Evolutionary conservation across 148 eudicot genomes (phyloP).

Genomic region (Cornus florida): DNA sequence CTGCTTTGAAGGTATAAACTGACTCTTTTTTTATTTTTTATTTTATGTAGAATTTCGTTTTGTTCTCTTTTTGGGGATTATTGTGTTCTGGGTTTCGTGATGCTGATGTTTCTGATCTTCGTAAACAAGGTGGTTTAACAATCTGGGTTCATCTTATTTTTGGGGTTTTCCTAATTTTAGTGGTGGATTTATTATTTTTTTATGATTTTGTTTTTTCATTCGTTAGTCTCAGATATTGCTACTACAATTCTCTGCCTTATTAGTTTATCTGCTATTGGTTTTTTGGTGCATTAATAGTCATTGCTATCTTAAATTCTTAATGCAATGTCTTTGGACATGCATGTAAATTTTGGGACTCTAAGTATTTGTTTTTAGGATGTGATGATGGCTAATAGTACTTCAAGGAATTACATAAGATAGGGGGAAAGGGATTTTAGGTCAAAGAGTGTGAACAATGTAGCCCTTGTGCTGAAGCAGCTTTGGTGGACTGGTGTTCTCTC

Average conservation of each 20-base stretch:
- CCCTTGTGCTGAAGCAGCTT: not conserved
- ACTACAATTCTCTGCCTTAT: not conserved
- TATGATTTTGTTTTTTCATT: too few relatives aligned
- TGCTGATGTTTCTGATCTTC: not conserved
- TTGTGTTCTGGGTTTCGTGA: not conserved
- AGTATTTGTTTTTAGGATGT: too few relatives aligned
- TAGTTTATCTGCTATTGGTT: not conserved
- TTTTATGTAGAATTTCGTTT: not conserved
- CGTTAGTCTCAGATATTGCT: too few relatives aligned
- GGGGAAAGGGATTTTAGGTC: not conserved
- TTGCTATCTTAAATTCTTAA: not conserved
- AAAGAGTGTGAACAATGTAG: not conserved
- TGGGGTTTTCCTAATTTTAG: too few relatives aligned
- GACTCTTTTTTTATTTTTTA: too few relatives aligned
- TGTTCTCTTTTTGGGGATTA: not conserved
- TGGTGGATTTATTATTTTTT: too few relatives aligned
- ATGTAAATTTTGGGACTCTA: too few relatives aligned
- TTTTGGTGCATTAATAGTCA: not conserved
- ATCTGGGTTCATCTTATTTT: too few relatives aligned
- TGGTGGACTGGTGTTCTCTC: not conserved
- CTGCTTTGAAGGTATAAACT: constrained; percentile 69
- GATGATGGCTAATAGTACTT: not conserved
- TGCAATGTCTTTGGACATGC: not conserved
- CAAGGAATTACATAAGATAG: not conserved
- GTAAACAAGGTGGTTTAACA: too few relatives aligned